Percentiles rank a stretch among this genome's conserved stretches.
These are phyloP conservation scores for Exophiala spinifera DNA, from an alignment of 2,329 filamentous ascomycete genomes.

Conservation along the genomic window DNA sequence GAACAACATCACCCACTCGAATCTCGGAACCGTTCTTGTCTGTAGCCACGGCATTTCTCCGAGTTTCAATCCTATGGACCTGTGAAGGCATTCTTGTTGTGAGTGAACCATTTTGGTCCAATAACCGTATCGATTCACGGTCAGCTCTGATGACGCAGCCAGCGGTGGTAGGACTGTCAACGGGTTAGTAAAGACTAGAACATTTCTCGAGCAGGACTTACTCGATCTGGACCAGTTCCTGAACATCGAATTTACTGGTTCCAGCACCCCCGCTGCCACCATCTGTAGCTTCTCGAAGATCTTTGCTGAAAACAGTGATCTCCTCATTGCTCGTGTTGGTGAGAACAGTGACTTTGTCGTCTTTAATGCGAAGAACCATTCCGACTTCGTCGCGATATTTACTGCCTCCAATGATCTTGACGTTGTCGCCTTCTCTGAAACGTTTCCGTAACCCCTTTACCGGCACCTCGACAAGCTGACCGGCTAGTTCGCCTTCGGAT, in stretches of 20 bases:
- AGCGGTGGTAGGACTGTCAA: conserved; percentile 70
- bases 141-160: conserved; percentile 94
- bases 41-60: conserved; percentile 82
- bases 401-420: conserved; percentile 96
- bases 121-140: conserved; percentile 80
- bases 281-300: conserved; percentile 88
- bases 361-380: conserved; percentile 90
- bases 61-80: conserved; percentile 81
- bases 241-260: conserved; percentile 72
- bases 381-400: conserved; percentile 93
- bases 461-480: conserved; percentile 86
- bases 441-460: conserved; percentile 88
- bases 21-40: conserved; percentile 94
- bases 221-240: conserved; percentile 93
- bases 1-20: conserved; percentile 83
- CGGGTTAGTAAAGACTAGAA: conserved; percentile 30
- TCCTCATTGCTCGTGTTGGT: conserved; percentile 91
- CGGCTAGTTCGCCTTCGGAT: conserved; percentile 74
- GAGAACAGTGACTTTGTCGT: conserved; percentile 87
- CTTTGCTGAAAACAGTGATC: conserved; percentile 97
- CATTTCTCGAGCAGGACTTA: conserved; percentile 38
- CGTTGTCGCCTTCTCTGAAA: conserved; percentile 91
- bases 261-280: conserved; percentile 74
- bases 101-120: conserved; percentile 85
- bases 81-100: conserved; percentile 85